Base-by-base conservation (phyloP, 1,284 basidiomycete genomes). In the Papiliotrema flavescens region DNA sequence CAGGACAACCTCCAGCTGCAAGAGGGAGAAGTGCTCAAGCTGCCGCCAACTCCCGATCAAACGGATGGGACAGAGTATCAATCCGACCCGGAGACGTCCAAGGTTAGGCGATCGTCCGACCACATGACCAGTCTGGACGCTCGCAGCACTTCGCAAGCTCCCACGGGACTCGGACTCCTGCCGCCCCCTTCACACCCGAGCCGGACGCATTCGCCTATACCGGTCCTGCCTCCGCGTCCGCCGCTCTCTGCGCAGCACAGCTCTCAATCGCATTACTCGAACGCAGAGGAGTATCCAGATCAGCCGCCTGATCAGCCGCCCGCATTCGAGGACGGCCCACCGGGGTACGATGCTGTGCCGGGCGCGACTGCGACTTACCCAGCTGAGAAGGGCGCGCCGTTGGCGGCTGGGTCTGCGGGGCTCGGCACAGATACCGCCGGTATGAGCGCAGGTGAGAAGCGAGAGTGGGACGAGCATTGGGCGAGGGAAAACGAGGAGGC, bases 1-100 rank as follows among this genome's bases (percentile, higher is more conserved):
- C 49, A 22, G 19, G 49, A 8, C 24, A 41, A 43, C 20, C 22
- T 51, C 4, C 59, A 60, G 14, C 60, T 74, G 24, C 61, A 69
- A 8, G 71, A 74, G 8, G 76, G 74, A 32, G 78, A 80, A 62
- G 74, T 77, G 15, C 64, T 79, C 32, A 77, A 76, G 47, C 62
- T 80, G 0, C 79, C 79, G 3, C 79, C 78, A 3, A 79, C 77
- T 17, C 79, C 79, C 1, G 71, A 70, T 15, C 66, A 70, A 61
- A 69, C 76, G 1, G 66, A 66, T 23, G 68, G 66, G 37, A 64
- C 60, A 37, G 77, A 78, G 55, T 65, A 69, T 24, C 65, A 74
- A 47, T 55, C 49, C 20, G 72, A 74, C 49, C 67, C 68, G 17
- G 70, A 72, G 56, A 72, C 72, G 0, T 67, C 74, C 52, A 57